phyloP scores from a whole-genome alignment of 2,329 filamentous ascomycete species.

The Dryadomyces quercus-mongolicae region DNA sequence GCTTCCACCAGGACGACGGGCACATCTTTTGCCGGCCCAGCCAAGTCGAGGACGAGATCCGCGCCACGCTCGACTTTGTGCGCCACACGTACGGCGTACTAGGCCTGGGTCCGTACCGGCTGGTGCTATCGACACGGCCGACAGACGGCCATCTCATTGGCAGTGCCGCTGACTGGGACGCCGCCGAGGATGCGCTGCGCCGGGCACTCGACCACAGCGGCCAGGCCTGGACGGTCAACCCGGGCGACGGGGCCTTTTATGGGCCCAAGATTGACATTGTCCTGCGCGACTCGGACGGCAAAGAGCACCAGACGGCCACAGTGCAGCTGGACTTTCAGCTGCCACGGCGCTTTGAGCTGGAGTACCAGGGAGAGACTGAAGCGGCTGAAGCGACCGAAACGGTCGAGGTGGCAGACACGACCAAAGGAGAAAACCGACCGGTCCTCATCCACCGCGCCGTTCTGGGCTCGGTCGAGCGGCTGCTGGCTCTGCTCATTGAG shows the following conservation, averaged over 20 bases:
- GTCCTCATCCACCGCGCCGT: conserved; percentile 81
- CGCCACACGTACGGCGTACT: conserved; percentile 59
- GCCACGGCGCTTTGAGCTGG: conserved; percentile 66
- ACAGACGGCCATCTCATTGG: conserved; percentile 62
- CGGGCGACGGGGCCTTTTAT: conserved; percentile 81
- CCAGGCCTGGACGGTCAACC: conserved; percentile 60
- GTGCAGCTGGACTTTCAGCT: conserved; percentile 87
- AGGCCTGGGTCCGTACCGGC: conserved; percentile 57
- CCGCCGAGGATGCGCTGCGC: conserved; percentile 54
- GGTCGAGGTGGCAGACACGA: conserved; percentile 14
- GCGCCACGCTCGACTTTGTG: conserved; percentile 62
- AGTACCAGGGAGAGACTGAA: conserved; percentile 43
- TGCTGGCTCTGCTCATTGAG: conserved; percentile 78
- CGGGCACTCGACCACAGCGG: conserved; percentile 51
- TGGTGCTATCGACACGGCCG: conserved; percentile 70
- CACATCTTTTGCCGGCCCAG: conserved; percentile 74
- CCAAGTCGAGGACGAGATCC: conserved; percentile 66
- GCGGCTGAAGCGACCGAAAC: conserved; percentile 26
- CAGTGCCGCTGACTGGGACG: conserved; percentile 52
- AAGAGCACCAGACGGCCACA: conserved; percentile 80
- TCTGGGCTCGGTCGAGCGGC: conserved; percentile 70
- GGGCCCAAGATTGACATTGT: conserved; percentile 88
- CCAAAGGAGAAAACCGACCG: conserved; percentile 43
- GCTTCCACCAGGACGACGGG: conserved; percentile 92
- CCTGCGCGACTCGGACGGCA: conserved; percentile 65